Base-by-base conservation (phyloP, 805 yeast species). In the Candida maltosa region DNA sequence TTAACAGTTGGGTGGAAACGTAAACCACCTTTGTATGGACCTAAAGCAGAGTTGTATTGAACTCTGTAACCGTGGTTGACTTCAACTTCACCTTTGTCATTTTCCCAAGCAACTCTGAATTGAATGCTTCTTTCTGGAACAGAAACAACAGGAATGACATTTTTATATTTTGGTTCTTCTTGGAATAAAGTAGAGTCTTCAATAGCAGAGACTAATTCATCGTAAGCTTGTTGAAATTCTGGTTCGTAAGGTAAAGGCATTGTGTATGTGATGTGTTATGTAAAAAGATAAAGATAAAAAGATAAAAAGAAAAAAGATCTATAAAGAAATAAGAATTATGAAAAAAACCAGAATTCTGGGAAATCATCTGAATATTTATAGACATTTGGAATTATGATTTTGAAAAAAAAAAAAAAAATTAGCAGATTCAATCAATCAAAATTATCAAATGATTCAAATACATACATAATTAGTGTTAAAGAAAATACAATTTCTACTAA, bases 11-110 rank as follows among this genome's bases (percentile, higher is more conserved):
- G 97, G 75, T 91, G 97, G 80, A 91, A 84, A 70, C 98, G 82
- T 54, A 91, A 78, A 63, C 98, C 98, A 62, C 98, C 98, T 76
- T 91, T 91, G 86, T 87, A 91, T 54, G 98, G 98, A 62, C 98
- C 98, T 49, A 93, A 76, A 38, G 97, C 95, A 38, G 96, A 87
- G 82, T 88, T 91, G 78, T 87, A 91, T 74, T 91, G 98, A 46
- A 91, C 97, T 73, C 98, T 80, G 88, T 78, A 91, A 65, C 97
- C 98, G 51, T 88, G 79, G 81, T 93, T 93, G 49, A 91, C 95
- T 73, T 88, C 91, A 58, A 86, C 71, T 56, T 76, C 81, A 54
- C 96, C 95, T 52, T 80, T 71, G 73, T 93, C 98, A 62, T 91
- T 87, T 72, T 93, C 97, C 98, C 98, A 91, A 38, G 83, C 77